Conservation (phyloP, 371 early-diverging fungal genomes). For the Furculomyces boomerangus region DNA sequence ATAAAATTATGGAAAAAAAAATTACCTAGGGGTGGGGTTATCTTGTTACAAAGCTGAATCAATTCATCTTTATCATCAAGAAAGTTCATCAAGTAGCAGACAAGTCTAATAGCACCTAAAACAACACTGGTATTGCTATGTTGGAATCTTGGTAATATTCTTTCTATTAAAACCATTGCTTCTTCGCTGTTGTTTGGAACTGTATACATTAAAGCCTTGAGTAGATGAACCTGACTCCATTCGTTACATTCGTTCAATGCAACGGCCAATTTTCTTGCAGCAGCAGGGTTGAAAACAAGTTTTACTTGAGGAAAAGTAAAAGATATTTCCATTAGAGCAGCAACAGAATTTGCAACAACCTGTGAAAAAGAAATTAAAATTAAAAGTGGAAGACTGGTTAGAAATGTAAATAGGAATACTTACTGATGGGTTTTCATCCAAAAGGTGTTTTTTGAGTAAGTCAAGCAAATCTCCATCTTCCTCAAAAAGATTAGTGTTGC, state of each 20-base stretch:
- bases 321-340: constrained; percentile 83
- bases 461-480: constrained; percentile 65
- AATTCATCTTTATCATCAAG: constrained; percentile 50
- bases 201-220: constrained; percentile 67
- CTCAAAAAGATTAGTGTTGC: constrained; percentile 33
- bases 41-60: constrained; percentile 49
- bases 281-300: constrained; percentile 56
- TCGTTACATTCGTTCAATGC: constrained; percentile 95
- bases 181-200: constrained; percentile 71
- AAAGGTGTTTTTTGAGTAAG: constrained; percentile 68
- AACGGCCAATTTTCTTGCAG: constrained; percentile 72
- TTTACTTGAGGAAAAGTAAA: constrained; percentile 66
- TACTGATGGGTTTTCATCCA: constrained; percentile 77
- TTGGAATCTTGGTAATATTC: constrained; percentile 81
- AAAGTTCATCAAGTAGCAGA: constrained; percentile 81
- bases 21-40: constrained; percentile 60
- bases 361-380: background rate
- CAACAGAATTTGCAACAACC: constrained; percentile 91
- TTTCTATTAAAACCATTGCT: constrained; percentile 77
- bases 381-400: background rate
- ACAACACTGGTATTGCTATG: constrained; percentile 96
- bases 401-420: background rate
- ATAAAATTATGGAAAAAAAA: background rate
- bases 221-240: constrained; percentile 87
- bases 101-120: constrained; percentile 69